Evolutionary conservation across 2,329 filamentous ascomycete species (phyloP).

Genomic region (Diaporthe citriasiana): DNA sequence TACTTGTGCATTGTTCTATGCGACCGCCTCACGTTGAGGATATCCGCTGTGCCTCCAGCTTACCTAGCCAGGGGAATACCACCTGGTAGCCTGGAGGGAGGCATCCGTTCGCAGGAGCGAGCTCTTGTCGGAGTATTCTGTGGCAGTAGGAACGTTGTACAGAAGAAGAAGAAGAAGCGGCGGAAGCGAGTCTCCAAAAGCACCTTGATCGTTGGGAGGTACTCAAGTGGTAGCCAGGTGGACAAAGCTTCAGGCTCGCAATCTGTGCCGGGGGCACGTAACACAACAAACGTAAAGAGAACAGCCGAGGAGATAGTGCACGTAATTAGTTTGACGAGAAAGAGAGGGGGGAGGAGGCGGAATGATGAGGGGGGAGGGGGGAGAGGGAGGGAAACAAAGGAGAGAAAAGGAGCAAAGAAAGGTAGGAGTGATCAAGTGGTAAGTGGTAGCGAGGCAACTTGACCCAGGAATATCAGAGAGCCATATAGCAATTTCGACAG

Average conservation of each 20-base stretch:
- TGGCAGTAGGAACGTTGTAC: conserved; percentile 26
- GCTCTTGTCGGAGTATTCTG: conserved; percentile 2
- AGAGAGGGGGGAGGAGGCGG: background rate
- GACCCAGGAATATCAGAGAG: conserved; percentile 10
- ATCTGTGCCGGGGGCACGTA: background rate
- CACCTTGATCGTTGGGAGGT: background rate
- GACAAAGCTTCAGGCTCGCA: conserved; percentile 8
- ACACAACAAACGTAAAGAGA: background rate
- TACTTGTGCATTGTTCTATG: background rate
- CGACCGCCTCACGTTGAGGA: background rate
- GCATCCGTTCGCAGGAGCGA: conserved; percentile 8
- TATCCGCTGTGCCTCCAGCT: background rate
- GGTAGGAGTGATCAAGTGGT: background rate
- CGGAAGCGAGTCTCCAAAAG: conserved; percentile 17
- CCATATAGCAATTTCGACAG: conserved; percentile 36
- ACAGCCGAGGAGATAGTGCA: background rate
- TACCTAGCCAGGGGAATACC: background rate
- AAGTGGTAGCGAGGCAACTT: background rate
- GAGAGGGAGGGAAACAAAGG: background rate
- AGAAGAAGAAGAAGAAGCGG: conserved; percentile 21
- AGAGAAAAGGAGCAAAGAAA: background rate
- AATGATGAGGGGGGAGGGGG: background rate
- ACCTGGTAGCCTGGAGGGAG: background rate
- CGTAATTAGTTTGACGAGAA: background rate
- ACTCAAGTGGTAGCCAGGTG: background rate